These are phyloP conservation scores for Candida tropicalis DNA, from an alignment of 1,139 yeast species.

Conservation along the genomic window DNA sequence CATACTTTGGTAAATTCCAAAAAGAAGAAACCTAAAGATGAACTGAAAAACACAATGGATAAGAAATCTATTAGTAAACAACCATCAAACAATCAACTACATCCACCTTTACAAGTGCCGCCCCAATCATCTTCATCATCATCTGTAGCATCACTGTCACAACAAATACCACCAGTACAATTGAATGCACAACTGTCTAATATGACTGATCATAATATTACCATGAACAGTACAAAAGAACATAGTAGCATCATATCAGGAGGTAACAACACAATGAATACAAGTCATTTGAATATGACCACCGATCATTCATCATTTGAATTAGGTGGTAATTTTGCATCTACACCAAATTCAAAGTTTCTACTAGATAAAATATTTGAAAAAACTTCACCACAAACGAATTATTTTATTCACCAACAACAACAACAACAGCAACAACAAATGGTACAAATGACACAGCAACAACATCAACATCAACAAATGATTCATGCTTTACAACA, in stretches of 20 bases:
- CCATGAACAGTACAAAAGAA: constrained; percentile 25
- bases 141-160: constrained; percentile 10
- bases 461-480: constrained; percentile 15
- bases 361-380: constrained; percentile 45
- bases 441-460: constrained; percentile 13
- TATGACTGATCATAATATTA: constrained; percentile 13
- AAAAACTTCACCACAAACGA: constrained; percentile 36
- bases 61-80: constrained; percentile 3
- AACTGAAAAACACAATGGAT: constrained; percentile 1
- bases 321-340: constrained; percentile 33
- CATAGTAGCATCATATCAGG: constrained; percentile 22
- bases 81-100: constrained; percentile 9
- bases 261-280: constrained; percentile 25
- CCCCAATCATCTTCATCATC: constrained; percentile 12
- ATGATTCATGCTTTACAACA: constrained; percentile 15
- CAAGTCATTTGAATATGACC: constrained; percentile 27
- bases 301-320: constrained; percentile 42
- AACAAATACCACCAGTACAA: constrained; percentile 10
- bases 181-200: constrained; percentile 13
- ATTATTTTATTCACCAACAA: not conserved
- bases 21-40: constrained; percentile 25
- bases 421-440: constrained; percentile 15
- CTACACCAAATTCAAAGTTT: constrained; percentile 48
- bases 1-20: constrained; percentile 45
- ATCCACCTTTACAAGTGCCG: constrained; percentile 10